Percentiles rank a stretch among this genome's conserved stretches.
Evolutionary conservation across 495 filamentous ascomycete species (phyloP).

Genomic region (Aspergillus avenaceus): DNA sequence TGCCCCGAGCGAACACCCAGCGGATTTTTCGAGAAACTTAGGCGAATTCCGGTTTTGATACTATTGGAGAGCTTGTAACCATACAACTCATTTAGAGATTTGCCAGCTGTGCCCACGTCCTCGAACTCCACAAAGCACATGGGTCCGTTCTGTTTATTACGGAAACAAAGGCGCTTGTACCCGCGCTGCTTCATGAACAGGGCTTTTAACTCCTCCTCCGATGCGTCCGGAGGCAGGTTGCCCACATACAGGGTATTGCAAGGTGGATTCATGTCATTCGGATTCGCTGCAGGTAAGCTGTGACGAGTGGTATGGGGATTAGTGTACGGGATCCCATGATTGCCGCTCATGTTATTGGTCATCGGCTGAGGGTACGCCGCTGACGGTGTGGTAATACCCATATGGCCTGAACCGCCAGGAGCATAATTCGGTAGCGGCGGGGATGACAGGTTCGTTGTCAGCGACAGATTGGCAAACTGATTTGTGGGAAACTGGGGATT

Average conservation of each 20-base stretch:
- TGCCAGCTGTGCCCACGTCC: slow-evolving; percentile 89
- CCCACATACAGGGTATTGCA: slow-evolving; percentile 98
- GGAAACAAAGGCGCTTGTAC: slow-evolving; percentile 93
- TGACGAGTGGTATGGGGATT: slow-evolving; percentile 59
- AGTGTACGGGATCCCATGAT: slow-evolving; percentile 50
- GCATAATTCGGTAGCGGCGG: slow-evolving; percentile 49
- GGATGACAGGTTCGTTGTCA: slow-evolving; percentile 61
- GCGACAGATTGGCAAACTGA: slow-evolving; percentile 66
- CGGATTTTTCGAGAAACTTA: slow-evolving; percentile 98
- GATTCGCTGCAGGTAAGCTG: slow-evolving; percentile 85
- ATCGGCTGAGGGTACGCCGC: slow-evolving; percentile 60
- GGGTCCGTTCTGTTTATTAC: slow-evolving; percentile 96
- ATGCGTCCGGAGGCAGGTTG: slow-evolving; percentile 90
- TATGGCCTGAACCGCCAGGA: slow-evolving; percentile 27
- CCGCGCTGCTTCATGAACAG: slow-evolving; percentile 93
- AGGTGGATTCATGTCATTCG: slow-evolving; percentile 94
- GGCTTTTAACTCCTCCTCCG: slow-evolving; percentile 92
- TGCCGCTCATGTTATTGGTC: slow-evolving; percentile 38
- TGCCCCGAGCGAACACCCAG: slow-evolving; percentile 85
- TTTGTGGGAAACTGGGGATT: slow-evolving; percentile 69
- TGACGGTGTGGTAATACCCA: slow-evolving; percentile 50
- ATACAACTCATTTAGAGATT: slow-evolving; percentile 87
- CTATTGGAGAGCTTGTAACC: slow-evolving; percentile 86
- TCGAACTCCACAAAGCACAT: slow-evolving; percentile 99
- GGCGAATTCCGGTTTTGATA: slow-evolving; percentile 92